Conservation (phyloP, 2,329 filamentous ascomycete genomes). For the Calonectria honghensis region DNA sequence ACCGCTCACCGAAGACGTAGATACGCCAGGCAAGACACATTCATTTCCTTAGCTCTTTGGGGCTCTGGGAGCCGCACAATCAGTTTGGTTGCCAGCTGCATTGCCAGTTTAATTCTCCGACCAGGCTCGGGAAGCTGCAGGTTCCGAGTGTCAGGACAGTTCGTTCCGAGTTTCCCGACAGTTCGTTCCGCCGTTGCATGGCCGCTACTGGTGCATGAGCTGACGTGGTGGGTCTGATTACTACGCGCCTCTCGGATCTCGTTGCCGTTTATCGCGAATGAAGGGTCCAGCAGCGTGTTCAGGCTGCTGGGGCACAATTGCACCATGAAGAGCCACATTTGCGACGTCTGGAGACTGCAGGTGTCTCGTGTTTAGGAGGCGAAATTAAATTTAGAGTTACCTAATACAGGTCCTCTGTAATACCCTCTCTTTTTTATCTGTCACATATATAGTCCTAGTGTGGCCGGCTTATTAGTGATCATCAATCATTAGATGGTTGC, state of each 20-base stretch:
- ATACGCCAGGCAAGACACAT: no score
- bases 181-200: not conserved
- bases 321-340: constrained; percentile 22
- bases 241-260: constrained; percentile 6
- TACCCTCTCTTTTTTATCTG: no score
- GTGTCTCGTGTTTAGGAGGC: constrained; percentile 10
- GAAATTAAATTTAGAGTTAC: not conserved
- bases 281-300: not conserved
- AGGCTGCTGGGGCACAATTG: constrained; percentile 19
- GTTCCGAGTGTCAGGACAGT: not conserved
- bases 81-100: no score
- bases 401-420: not conserved
- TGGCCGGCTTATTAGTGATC: no score
- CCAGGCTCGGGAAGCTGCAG: not conserved
- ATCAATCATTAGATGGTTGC: not conserved
- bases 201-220: not conserved
- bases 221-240: not conserved
- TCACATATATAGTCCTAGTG: not conserved
- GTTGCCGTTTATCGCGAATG: constrained; percentile 8
- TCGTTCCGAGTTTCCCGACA: not conserved
- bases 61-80: no score
- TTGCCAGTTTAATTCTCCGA: not conserved
- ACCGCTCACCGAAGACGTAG: not conserved
- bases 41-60: no score
- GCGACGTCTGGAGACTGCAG: constrained; percentile 7